Percentiles rank a stretch among this genome's conserved stretches.
These are phyloP conservation scores for Rhododendron williamsianum DNA, from an alignment of 148 eudicot species.

Conservation along the genomic window DNA sequence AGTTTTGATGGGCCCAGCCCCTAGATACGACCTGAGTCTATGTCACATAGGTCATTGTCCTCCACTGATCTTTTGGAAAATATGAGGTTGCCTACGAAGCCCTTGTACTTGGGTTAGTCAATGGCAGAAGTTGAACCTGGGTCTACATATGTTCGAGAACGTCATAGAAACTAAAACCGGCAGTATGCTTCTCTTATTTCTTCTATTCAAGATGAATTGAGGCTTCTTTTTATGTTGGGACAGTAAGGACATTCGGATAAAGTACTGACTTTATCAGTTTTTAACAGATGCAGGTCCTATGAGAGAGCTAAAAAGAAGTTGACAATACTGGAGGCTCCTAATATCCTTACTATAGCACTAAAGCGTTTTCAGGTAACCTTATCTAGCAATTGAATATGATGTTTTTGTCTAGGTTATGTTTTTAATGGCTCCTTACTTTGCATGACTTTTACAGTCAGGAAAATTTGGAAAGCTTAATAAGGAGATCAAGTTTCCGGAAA, in stretches of 20 bases:
- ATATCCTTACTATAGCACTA: conserved; percentile 71
- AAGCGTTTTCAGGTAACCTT: conserved; percentile 74
- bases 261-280: neutral
- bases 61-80: neutral
- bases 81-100: neutral
- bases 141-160: neutral
- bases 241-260: neutral
- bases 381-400: neutral
- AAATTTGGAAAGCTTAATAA: conserved; percentile 84
- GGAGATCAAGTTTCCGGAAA: conserved; percentile 65
- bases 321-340: conserved; percentile 74
- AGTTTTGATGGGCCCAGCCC: neutral
- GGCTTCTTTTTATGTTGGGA: neutral
- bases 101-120: neutral
- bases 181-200: neutral
- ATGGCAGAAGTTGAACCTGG: neutral
- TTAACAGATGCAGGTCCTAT: conserved; percentile 66
- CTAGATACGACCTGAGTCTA: neutral
- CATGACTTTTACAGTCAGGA: conserved; percentile 52
- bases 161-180: neutral
- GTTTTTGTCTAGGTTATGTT: neutral
- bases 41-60: neutral
- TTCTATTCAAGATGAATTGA: neutral
- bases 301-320: conserved; percentile 86
- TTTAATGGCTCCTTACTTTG: conserved; percentile 8